These are phyloP conservation scores for Herpotrichia juniperi DNA, from an alignment of 2,329 filamentous ascomycete species.

Conservation along the genomic window DNA sequence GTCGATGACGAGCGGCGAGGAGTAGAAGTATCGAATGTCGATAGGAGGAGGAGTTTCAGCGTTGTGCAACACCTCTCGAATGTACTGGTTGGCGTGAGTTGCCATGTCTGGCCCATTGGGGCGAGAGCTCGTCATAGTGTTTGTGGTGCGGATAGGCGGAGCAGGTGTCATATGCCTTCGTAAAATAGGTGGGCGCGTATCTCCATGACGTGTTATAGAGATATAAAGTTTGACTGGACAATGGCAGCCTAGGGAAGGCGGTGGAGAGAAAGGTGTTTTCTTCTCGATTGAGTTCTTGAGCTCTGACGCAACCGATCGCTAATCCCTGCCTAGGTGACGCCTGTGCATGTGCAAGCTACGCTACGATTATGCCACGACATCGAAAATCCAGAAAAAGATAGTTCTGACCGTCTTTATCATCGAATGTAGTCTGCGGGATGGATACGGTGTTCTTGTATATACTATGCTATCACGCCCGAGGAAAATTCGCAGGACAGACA, in stretches of 20 bases:
- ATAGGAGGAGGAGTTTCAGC: constrained; percentile 42
- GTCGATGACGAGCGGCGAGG: constrained; percentile 81
- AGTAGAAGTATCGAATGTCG: constrained; percentile 74
- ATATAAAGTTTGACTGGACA: not conserved
- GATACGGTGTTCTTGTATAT: too few species aligned
- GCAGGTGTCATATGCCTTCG: constrained; percentile 1
- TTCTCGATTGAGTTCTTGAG: not conserved
- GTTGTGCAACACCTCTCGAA: constrained; percentile 51
- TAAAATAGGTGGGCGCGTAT: not conserved
- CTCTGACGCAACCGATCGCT: constrained; percentile 13
- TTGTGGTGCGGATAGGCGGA: not conserved
- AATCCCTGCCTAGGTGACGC: constrained; percentile 5
- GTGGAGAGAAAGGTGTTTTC: not conserved
- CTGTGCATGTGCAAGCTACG: constrained; percentile 8
- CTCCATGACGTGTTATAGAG: constrained; percentile 4
- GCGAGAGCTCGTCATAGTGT: constrained; percentile 20
- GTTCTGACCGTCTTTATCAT: too few species aligned
- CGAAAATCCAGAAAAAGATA: not conserved
- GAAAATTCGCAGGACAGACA: too few species aligned
- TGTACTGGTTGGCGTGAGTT: constrained; percentile 50
- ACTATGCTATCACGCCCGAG: too few species aligned
- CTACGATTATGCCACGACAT: not conserved
- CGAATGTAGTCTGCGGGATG: too few species aligned
- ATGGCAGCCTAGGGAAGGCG: constrained; percentile 11
- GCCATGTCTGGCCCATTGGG: constrained; percentile 27